Percentiles rank a stretch among this genome's conserved stretches.
These are phyloP conservation scores for Candida alai DNA, from an alignment of 805 yeast species.

Conservation along the genomic window DNA sequence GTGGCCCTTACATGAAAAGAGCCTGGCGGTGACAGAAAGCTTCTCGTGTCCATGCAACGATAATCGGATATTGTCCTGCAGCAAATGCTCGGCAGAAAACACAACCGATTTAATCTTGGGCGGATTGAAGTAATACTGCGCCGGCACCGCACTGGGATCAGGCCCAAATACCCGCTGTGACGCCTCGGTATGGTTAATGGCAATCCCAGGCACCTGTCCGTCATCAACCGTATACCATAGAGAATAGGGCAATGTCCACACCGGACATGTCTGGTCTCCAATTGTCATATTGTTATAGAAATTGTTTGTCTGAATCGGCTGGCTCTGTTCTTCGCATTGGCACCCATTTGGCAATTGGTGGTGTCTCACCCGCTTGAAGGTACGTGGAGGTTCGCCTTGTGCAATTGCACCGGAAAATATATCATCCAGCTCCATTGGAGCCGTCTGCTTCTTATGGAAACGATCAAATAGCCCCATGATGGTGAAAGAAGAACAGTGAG, in stretches of 20 bases:
- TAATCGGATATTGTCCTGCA: constrained; percentile 15
- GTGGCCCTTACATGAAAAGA: constrained; percentile 36
- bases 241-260: constrained; percentile 82
- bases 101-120: constrained; percentile 60
- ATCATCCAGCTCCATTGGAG: no score
- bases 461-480: no score
- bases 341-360: constrained; percentile 34
- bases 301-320: constrained; percentile 70
- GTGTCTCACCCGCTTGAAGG: constrained; percentile 35
- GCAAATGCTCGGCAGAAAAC: constrained; percentile 28
- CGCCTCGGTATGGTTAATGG: constrained; percentile 58
- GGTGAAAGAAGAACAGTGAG: no score
- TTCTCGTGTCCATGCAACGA: constrained; percentile 25
- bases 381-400: constrained; percentile 38
- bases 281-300: constrained; percentile 72
- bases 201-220: constrained; percentile 54
- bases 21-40: constrained; percentile 26
- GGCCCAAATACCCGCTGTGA: constrained; percentile 69
- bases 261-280: constrained; percentile 61
- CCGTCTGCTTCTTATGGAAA: no score
- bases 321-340: constrained; percentile 15
- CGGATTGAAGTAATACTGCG: constrained; percentile 64
- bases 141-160: constrained; percentile 48
- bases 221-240: constrained; percentile 58
- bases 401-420: constrained; percentile 43